These are phyloP conservation scores for Fusarium chaquense DNA, from an alignment of 2,329 filamentous ascomycete genomes.

Conservation along the genomic window DNA sequence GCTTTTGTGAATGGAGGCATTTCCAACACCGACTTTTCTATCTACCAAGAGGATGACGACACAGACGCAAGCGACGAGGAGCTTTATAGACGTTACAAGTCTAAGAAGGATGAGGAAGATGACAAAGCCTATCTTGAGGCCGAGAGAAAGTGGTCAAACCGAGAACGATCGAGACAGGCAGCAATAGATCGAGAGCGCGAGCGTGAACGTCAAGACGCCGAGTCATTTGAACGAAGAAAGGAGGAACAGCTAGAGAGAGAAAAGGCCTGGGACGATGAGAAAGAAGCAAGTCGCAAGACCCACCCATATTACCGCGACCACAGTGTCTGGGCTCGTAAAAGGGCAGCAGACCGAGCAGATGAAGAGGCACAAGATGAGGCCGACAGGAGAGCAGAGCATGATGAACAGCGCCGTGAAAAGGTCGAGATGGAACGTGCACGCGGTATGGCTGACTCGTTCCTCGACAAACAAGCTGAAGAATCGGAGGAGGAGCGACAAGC, in stretches of 20 bases:
- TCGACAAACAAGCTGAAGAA: conserved; percentile 85
- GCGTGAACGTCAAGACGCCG: conserved; percentile 80
- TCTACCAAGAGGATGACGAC: conserved; percentile 83
- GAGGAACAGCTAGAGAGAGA: conserved; percentile 74
- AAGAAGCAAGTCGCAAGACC: conserved; percentile 77
- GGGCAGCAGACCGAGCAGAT: conserved; percentile 76
- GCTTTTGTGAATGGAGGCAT: conserved; percentile 84
- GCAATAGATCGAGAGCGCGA: conserved; percentile 88
- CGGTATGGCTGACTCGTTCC: conserved; percentile 90
- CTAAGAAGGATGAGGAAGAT: conserved; percentile 78
- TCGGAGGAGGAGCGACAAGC: conserved; percentile 67
- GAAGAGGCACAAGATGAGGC: conserved; percentile 84
- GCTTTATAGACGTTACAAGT: conserved; percentile 77
- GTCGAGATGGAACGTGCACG: conserved; percentile 82
- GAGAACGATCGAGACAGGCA: conserved; percentile 84
- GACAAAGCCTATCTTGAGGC: conserved; percentile 87
- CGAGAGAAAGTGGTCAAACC: conserved; percentile 90
- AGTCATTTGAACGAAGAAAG: conserved; percentile 73
- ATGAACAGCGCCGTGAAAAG: conserved; percentile 76
- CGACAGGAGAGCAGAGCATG: conserved; percentile 82
- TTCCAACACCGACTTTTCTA: conserved; percentile 68
- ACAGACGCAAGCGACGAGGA: conserved; percentile 90
- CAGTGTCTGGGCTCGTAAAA: conserved; percentile 85
- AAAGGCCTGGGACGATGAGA: conserved; percentile 89
- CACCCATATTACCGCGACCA: conserved; percentile 91